Evolutionary conservation across 2,329 filamentous ascomycete genomes (phyloP).

Genomic region (Lachnellula willkommii): DNA sequence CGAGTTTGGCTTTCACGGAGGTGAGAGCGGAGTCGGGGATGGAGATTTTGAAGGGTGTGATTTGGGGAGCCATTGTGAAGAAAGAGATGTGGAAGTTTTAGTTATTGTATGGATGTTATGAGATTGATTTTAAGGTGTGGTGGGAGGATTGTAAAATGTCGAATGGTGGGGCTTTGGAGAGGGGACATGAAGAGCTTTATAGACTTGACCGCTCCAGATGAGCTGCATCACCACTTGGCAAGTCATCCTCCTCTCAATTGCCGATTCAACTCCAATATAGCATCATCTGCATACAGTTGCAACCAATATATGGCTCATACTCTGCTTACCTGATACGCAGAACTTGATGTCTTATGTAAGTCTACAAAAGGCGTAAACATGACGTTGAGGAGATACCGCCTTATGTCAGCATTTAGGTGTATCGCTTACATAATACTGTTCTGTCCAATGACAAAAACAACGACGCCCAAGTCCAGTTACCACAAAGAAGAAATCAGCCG

Average conservation of each 20-base stretch:
- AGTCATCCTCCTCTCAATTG: background rate
- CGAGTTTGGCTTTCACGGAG: slow-evolving; percentile 4
- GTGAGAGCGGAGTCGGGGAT: slow-evolving; percentile 1
- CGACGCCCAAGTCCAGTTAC: no score
- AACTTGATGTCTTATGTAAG: background rate
- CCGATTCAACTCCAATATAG: background rate
- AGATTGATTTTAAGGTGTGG: background rate
- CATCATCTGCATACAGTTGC: background rate
- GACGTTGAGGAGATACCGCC: background rate
- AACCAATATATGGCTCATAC: no score
- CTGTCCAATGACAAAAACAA: no score
- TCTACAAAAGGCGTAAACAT: background rate
- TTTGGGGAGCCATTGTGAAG: slow-evolving; percentile 1
- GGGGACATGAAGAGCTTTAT: background rate
- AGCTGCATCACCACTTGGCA: background rate
- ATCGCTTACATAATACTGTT: background rate
- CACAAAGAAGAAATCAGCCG: no score
- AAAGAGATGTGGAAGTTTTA: background rate
- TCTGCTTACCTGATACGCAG: background rate
- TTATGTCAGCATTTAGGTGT: background rate
- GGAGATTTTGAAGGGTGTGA: slow-evolving; percentile 9
- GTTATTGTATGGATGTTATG: background rate
- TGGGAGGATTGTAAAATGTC: background rate
- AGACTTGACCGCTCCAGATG: background rate
- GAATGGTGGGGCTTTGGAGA: background rate